Conservation (phyloP, 2,329 filamentous ascomycete species). For the Colletotrichum tamarilloi region DNA sequence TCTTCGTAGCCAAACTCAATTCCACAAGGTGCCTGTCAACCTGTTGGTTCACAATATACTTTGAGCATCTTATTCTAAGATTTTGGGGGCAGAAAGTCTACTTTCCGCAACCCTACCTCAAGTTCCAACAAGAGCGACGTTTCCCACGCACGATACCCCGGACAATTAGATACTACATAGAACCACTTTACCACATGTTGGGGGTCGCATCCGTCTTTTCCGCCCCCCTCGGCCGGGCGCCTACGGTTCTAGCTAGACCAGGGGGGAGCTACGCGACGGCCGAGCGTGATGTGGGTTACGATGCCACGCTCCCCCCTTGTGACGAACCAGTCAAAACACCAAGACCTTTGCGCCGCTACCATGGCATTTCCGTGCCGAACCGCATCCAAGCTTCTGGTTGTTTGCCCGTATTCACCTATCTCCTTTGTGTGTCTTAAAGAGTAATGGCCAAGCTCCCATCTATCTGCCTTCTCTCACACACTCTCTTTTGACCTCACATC, state of each 20-base stretch:
- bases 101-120: background rate
- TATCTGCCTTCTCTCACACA: background rate
- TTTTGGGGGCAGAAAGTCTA: background rate
- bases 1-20: background rate
- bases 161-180: background rate
- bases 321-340: constrained; percentile 20
- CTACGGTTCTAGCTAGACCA: background rate
- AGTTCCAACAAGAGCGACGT: background rate
- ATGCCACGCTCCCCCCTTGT: background rate
- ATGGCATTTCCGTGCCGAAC: constrained; percentile 9
- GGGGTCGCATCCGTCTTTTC: background rate
- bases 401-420: background rate
- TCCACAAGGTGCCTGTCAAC: background rate
- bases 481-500: background rate
- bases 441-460: background rate
- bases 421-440: constrained; percentile 5
- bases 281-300: background rate
- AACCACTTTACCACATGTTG: background rate
- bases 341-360: constrained; percentile 12
- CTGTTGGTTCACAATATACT: background rate
- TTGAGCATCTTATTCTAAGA: background rate
- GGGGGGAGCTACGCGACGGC: background rate
- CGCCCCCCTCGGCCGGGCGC: background rate
- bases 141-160: background rate
- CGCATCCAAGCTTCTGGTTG: background rate